These are phyloP conservation scores for Backusella luteola DNA, from an alignment of 192 early-diverging fungal genomes.

Conservation along the genomic window DNA sequence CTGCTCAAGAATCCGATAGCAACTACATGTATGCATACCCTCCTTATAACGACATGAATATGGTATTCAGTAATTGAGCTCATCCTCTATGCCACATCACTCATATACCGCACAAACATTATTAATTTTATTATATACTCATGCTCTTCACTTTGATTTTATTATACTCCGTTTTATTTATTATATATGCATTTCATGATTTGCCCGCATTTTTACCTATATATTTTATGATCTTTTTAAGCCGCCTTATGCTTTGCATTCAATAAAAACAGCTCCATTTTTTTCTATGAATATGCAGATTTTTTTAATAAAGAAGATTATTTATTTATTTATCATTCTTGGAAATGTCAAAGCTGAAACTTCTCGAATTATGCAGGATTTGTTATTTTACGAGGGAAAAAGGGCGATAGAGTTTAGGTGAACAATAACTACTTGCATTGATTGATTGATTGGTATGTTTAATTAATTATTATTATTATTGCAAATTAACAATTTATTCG, in stretches of 20 bases:
- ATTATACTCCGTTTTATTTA: neutral
- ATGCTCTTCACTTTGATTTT: slow-evolving; percentile 7
- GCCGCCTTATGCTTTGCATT: slow-evolving; percentile 8
- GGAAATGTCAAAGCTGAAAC: slow-evolving; percentile 10
- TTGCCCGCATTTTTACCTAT: slow-evolving; percentile 1
- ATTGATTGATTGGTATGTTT: neutral
- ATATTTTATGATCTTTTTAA: slow-evolving; percentile 6
- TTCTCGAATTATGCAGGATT: slow-evolving; percentile 6
- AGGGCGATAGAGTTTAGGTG: neutral
- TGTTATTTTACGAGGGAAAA: slow-evolving; percentile 1
- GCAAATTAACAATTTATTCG: neutral
- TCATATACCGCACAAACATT: slow-evolving; percentile 7
- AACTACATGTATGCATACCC: neutral
- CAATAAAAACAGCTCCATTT: slow-evolving; percentile 3
- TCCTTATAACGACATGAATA: slow-evolving; percentile 1
- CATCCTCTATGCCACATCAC: neutral
- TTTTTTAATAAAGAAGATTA: slow-evolving; percentile 9
- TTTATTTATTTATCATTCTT: slow-evolving; percentile 10
- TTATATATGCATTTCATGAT: slow-evolving; percentile 9
- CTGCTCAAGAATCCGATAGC: neutral
- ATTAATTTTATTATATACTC: neutral
- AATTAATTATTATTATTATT: neutral
- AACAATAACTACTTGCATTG: slow-evolving; percentile 1
- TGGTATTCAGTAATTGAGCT: slow-evolving; percentile 3
- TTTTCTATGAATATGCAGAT: slow-evolving; percentile 9